phyloP scores from a whole-genome alignment of 1,284 basidiomycete genomes.

The Naganishia liquefaciens region DNA sequence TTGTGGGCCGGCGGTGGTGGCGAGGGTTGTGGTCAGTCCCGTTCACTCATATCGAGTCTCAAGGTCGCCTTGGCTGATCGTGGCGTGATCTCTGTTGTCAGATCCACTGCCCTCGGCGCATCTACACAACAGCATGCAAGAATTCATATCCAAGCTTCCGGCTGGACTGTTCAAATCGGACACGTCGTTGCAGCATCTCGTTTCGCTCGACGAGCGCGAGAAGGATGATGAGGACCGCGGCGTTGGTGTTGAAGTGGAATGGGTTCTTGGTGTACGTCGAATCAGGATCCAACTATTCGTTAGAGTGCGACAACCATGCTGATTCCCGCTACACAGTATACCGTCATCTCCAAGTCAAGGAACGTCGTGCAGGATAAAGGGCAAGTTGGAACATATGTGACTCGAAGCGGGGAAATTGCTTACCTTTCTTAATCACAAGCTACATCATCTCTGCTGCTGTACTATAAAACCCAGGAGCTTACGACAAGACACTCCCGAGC shows the following conservation, averaged over 20 bases:
- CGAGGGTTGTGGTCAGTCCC: slow-evolving; percentile 47
- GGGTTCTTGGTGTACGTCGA: slow-evolving; percentile 51
- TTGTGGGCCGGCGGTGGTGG: slow-evolving; percentile 53
- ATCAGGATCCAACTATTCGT: background rate
- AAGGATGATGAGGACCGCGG: slow-evolving; percentile 34
- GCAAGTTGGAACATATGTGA: slow-evolving; percentile 34
- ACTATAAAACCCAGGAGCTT: slow-evolving; percentile 2
- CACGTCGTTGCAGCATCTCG: slow-evolving; percentile 33
- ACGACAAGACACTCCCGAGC: too few species aligned
- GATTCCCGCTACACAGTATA: slow-evolving; percentile 40
- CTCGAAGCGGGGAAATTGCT: background rate
- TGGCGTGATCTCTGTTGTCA: slow-evolving; percentile 23
- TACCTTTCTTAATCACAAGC: slow-evolving; percentile 27
- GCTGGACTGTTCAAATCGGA: slow-evolving; percentile 28
- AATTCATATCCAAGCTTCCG: slow-evolving; percentile 41
- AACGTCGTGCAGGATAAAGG: slow-evolving; percentile 53
- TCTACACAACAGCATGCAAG: slow-evolving; percentile 51
- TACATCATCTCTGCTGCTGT: slow-evolving; percentile 43
- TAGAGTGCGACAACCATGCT: too few species aligned
- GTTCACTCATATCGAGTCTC: background rate
- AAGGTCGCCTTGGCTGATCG: background rate
- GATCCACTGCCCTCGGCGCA: slow-evolving; percentile 50
- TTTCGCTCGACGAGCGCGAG: slow-evolving; percentile 39
- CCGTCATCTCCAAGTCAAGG: slow-evolving; percentile 47
- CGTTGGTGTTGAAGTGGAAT: slow-evolving; percentile 43